phyloP scores from a whole-genome alignment of 2,329 filamentous ascomycete genomes.

The Pseudogymnoascus sp. region DNA sequence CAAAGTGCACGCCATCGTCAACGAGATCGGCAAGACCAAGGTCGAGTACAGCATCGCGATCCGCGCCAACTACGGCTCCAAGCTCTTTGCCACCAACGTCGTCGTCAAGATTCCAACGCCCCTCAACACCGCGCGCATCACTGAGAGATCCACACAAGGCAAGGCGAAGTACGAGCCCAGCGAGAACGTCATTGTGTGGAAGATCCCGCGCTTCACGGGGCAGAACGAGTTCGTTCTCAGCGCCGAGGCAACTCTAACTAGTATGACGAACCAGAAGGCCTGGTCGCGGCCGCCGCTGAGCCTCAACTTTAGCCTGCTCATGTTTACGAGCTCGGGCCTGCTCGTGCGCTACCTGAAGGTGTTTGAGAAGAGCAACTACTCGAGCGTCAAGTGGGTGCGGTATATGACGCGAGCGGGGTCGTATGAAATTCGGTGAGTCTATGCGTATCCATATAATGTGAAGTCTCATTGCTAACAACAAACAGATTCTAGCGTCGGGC shows the following conservation, averaged over 20 bases:
- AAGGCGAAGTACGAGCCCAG: conserved; percentile 98
- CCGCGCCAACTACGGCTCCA: conserved; percentile 91
- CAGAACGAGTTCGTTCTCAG: conserved; percentile 93
- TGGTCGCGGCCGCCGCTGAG: conserved; percentile 92
- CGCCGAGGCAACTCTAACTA: conserved; percentile 85
- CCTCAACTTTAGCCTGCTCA: conserved; percentile 85
- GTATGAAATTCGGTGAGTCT: conserved; percentile 78
- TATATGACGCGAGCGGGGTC: conserved; percentile 98
- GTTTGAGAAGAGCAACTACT: conserved; percentile 99
- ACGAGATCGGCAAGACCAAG: conserved; percentile 92
- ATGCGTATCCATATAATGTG: not conserved
- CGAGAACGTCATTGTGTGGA: conserved; percentile 98
- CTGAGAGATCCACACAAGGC: conserved; percentile 85
- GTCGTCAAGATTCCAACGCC: conserved; percentile 90
- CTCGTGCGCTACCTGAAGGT: conserved; percentile 94
- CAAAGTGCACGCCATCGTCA: conserved; percentile 97
- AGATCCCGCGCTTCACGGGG: conserved; percentile 97
- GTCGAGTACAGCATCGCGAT: conserved; percentile 98
- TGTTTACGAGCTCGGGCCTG: conserved; percentile 95
- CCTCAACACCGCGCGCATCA: conserved; percentile 90
- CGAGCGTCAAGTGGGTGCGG: conserved; percentile 96
- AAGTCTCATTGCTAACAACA: not conserved
- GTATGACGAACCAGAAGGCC: conserved; percentile 96
- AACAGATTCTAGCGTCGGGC: not conserved
- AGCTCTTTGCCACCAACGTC: conserved; percentile 96